Evolutionary conservation across 2,329 filamentous ascomycete species (phyloP).

Genomic region (Gremmenia infestans): DNA sequence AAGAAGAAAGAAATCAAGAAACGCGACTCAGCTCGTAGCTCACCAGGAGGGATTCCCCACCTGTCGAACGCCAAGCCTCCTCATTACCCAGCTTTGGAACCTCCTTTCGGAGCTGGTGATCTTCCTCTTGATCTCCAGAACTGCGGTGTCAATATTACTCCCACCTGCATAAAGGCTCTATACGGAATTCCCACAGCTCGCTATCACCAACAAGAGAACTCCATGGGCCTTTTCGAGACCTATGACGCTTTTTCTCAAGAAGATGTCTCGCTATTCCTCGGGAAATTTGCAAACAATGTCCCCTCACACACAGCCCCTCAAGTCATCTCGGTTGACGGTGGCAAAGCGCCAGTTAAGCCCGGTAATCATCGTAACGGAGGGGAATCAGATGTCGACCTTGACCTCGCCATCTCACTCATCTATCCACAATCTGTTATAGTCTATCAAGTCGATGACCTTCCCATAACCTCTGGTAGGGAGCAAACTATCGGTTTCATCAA

Average conservation of each 20-base stretch:
- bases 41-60: not conserved
- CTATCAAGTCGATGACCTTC: slow-evolving; percentile 34
- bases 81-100: not conserved
- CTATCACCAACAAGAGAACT: not conserved
- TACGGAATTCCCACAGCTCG: slow-evolving; percentile 30
- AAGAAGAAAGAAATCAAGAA: not conserved
- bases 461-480: slow-evolving; percentile 26
- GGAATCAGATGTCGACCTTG: slow-evolving; percentile 41
- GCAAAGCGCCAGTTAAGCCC: not conserved
- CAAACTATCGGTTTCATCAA: slow-evolving; percentile 14
- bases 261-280: not conserved
- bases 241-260: not conserved
- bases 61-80: not conserved
- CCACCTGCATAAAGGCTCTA: slow-evolving; percentile 24
- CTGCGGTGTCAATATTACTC: slow-evolving; percentile 17
- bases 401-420: slow-evolving; percentile 42
- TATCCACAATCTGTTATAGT: slow-evolving; percentile 45
- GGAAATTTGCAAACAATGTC: not conserved
- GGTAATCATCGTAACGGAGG: not conserved
- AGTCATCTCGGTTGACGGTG: not conserved
- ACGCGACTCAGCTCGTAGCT: not conserved
- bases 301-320: not conserved
- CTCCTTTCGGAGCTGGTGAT: not conserved
- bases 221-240: not conserved
- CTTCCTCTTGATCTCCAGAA: slow-evolving; percentile 9